These are phyloP conservation scores for Friedmanniomyces endolithicus DNA, from an alignment of 495 filamentous ascomycete species.

Conservation along the genomic window DNA sequence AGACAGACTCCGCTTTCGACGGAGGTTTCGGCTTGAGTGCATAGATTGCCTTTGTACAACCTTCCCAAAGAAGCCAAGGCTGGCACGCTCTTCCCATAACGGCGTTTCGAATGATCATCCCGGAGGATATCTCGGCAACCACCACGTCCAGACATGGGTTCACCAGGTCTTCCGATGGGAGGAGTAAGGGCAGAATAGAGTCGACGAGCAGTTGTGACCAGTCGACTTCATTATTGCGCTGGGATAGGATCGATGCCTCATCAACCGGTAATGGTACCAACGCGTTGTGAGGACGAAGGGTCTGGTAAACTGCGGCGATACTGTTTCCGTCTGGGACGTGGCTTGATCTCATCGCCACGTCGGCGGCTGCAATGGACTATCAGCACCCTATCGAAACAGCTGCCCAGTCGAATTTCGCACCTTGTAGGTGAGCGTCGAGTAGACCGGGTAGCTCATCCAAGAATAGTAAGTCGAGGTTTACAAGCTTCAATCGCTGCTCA, in stretches of 20 bases:
- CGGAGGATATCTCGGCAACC: slow-evolving; percentile 72
- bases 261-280: slow-evolving; percentile 52
- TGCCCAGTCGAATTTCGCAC: slow-evolving; percentile 37
- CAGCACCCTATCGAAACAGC: background rate
- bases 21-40: slow-evolving; percentile 1
- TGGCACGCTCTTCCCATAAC: slow-evolving; percentile 68
- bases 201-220: slow-evolving; percentile 75
- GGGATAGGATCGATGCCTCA: slow-evolving; percentile 40
- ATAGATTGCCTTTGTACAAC: slow-evolving; percentile 51
- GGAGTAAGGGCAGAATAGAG: slow-evolving; percentile 61
- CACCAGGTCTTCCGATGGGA: slow-evolving; percentile 85
- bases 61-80: slow-evolving; percentile 75
- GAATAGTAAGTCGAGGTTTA: slow-evolving; percentile 69
- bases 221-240: slow-evolving; percentile 60
- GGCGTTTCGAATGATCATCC: slow-evolving; percentile 68
- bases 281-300: slow-evolving; percentile 64
- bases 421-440: slow-evolving; percentile 64
- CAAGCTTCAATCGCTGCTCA: slow-evolving; percentile 68
- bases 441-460: slow-evolving; percentile 83
- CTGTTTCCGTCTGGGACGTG: background rate
- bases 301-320: slow-evolving; percentile 53
- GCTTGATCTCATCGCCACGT: background rate
- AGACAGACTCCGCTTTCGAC: background rate
- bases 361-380: background rate
- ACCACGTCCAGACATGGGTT: slow-evolving; percentile 72